Percentiles rank a stretch among this genome's conserved stretches.
These are phyloP conservation scores for Gastrodia elata DNA, from an alignment of 106 monocot species.

Conservation along the genomic window DNA sequence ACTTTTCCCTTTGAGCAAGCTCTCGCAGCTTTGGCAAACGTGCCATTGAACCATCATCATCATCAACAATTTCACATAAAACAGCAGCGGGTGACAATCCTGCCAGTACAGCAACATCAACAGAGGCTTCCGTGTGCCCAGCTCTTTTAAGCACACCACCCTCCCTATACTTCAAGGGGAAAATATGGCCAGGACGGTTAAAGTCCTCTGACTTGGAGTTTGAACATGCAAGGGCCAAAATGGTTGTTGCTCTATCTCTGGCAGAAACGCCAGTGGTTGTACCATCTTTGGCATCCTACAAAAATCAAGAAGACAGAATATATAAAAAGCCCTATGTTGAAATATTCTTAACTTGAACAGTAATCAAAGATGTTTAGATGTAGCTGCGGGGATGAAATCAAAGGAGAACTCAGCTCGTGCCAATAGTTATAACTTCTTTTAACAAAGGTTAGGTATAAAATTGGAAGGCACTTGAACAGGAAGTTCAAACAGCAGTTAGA, in stretches of 20 bases:
- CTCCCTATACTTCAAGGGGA: slow-evolving; percentile 86
- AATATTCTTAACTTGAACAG: not conserved
- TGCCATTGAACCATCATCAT: slow-evolving; percentile 94
- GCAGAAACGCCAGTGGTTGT: slow-evolving; percentile 97
- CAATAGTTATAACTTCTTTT: not conserved
- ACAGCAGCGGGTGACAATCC: slow-evolving; percentile 70
- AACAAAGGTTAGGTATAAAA: not conserved
- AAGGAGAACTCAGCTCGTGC: not conserved
- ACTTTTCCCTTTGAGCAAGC: slow-evolving; percentile 64
- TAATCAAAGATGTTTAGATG: not conserved
- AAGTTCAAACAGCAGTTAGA: not conserved
- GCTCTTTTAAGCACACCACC: slow-evolving; percentile 96
- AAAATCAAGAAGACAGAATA: not conserved
- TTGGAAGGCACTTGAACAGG: not conserved
- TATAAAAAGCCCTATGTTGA: not conserved
- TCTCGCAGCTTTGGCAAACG: slow-evolving; percentile 74
- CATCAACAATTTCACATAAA: slow-evolving; percentile 84
- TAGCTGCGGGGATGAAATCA: not conserved
- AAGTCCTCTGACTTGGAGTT: slow-evolving; percentile 70
- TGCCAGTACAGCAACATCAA: slow-evolving; percentile 78
- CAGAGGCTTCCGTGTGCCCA: slow-evolving; percentile 93
- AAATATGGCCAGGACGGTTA: slow-evolving; percentile 91
- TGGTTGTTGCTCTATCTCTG: slow-evolving; percentile 79
- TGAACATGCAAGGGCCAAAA: slow-evolving; percentile 67
- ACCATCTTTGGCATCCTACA: slow-evolving; percentile 55